Percentiles rank a stretch among this genome's conserved stretches.
Conservation (phyloP, 495 filamentous ascomycete genomes). For the Penicillium argentinense region DNA sequence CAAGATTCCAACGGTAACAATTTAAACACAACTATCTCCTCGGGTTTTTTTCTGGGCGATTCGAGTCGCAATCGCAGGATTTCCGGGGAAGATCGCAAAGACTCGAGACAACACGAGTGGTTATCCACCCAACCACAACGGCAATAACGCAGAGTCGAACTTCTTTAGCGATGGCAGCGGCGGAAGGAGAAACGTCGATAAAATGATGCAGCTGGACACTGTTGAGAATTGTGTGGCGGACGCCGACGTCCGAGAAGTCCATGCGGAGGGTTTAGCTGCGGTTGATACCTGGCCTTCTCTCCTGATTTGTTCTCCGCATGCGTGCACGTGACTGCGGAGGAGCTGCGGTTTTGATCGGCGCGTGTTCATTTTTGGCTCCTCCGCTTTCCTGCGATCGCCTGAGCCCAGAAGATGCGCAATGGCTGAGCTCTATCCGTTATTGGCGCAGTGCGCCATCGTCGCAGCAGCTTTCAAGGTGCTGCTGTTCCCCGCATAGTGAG, state of each 20-base stretch:
- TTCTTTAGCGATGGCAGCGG: constrained; percentile 45
- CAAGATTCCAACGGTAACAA: not conserved
- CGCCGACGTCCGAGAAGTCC: constrained; percentile 52
- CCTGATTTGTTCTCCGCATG: constrained; percentile 28
- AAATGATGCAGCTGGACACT: constrained; percentile 46
- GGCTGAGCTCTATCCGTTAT: constrained; percentile 79
- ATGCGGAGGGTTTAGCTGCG: constrained; percentile 26
- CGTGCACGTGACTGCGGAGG: constrained; percentile 23
- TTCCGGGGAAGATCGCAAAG: constrained; percentile 33
- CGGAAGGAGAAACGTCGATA: constrained; percentile 47
- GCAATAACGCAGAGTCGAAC: constrained; percentile 48
- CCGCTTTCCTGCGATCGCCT: constrained; percentile 19
- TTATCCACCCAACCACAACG: constrained; percentile 51
- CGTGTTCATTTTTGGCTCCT: not conserved
- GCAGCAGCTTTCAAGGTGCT: constrained; percentile 90
- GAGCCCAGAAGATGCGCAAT: constrained; percentile 46
- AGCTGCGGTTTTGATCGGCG: no score
- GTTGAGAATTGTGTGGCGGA: constrained; percentile 49
- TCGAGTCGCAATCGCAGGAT: constrained; percentile 27
- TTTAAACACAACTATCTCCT: not conserved
- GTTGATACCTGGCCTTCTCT: constrained; percentile 31
- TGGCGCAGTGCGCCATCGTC: constrained; percentile 83
- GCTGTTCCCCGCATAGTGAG: constrained; percentile 95
- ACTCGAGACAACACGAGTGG: constrained; percentile 44
- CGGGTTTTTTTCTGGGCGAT: constrained; percentile 2